Base-by-base conservation (phyloP, 495 filamentous ascomycete species). In the Aspergillus steynii region DNA sequence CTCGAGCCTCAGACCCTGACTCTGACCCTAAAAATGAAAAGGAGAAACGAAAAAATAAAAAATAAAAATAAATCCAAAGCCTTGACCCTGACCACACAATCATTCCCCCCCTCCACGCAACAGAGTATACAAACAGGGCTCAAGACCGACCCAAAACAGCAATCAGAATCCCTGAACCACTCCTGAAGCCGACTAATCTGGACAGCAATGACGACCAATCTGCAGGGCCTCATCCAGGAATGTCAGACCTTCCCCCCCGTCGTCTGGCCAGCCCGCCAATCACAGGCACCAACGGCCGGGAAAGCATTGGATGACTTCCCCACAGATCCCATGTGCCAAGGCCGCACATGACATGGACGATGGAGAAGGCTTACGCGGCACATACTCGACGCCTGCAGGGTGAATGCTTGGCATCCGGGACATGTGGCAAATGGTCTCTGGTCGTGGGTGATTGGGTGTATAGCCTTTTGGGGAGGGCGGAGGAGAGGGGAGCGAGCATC, bases 331-430 rank as follows among this genome's bases (percentile, higher is more conserved):
- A 26, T 14, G 15, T 42, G 64, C 67, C 67, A 65, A 66, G 63
- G 27, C 67, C 67, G 55, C 67, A 66, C 63, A 69, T 69, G 63
- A 66, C 64, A 66, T 61, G 56, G 61, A 45, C 34, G 53, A 66
- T 69, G 66, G 66, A 58, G 66, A 69, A 64, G 61, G 67, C 67
- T 69, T 60, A 69, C 67, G 67, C 67, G 67, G 67, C 67, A 68
- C 66, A 63, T 63, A 60, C 50, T 29, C 29, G 29, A 48, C 42
- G 52, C 54, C 53, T 61, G 59, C 62, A 55, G 53, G 54, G 46
- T 57, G 62, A 59, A 67, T 64, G 62, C 65, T 68, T 68, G 65
- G 65, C 65, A 61, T 46, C 32, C 28, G 29, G 29, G 51, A 53
- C 61, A 59, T 63, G 56, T 62, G 50, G 55, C 54, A 53, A 53